Base-by-base conservation (phyloP, 2,329 filamentous ascomycete species). In the Alternaria metachromatica region DNA sequence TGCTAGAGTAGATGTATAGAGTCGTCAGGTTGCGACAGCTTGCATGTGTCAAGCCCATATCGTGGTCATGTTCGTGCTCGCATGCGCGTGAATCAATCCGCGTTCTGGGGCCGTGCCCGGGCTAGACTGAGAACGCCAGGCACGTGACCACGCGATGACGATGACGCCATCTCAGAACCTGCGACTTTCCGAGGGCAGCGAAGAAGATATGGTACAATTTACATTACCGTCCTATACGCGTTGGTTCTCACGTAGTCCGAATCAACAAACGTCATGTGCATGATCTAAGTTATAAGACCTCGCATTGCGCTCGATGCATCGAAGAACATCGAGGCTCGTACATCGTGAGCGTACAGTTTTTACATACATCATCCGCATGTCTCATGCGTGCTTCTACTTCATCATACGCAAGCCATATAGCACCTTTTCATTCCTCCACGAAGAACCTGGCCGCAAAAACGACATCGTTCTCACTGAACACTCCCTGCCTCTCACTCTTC, bases 381-480 rank as follows among this genome's bases (percentile, higher is more conserved):
- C 30, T 20, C 30, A 20, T 53, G n/a, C 20, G 6, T 41, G 28
- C 13, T 9, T 37, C 6, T n/a, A 12, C 20, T 3, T 25, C 20
- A 6, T 18, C 13, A 25, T n/a, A 20, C 15, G 2, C 30, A 23
- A 3, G 13, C 12, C 20, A 18, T 6, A 2, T 41, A 11, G 5
- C 13, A n/a, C 5, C 2, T 3, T 37, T 3, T 53, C 15, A 53
- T 5, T 53, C 49, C 28, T 53, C 30, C 12, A 84, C 74, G 28
- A 82, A 75, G 66, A 82, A 83, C 45, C 82, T 74, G 63, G 82
- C 76, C 2, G 80, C 82, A 21, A 81, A 75, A 11, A 84, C 72
- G 33, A 84, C 72, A 25, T 76, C 74, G 5, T 80, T 75, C 68
- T 84, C 82, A 23, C 67, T 69, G 62, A 84, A 84, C 21, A 74